phyloP scores from a whole-genome alignment of 1,284 basidiomycete genomes.

The Ceratorhiza oryzae-sativae region DNA sequence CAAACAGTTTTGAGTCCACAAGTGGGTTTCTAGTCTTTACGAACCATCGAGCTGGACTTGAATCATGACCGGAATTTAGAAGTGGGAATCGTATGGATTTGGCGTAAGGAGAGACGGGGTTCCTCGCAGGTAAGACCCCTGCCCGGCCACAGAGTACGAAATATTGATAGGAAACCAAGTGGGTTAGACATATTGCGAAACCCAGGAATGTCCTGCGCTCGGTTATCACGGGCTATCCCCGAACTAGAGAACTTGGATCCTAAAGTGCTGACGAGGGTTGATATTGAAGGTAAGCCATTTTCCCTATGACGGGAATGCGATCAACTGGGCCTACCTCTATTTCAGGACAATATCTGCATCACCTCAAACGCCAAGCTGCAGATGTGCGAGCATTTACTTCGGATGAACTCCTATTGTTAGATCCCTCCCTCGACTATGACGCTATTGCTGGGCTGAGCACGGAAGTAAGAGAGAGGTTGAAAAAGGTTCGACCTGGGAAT shows the following conservation, averaged over 20 bases:
- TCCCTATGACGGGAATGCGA: not conserved
- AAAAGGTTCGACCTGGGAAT: conserved; percentile 66
- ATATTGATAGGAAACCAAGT: conserved; percentile 51
- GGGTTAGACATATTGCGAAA: conserved; percentile 79
- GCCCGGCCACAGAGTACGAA: not conserved
- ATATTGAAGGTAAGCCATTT: conserved; percentile 69
- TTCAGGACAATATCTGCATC: conserved; percentile 65
- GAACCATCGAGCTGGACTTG: not conserved
- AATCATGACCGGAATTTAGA: conserved; percentile 50
- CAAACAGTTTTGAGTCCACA: conserved; percentile 64
- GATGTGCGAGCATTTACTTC: conserved; percentile 79
- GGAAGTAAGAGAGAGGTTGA: conserved; percentile 75
- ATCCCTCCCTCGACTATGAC: conserved; percentile 73
- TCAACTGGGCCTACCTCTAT: not conserved
- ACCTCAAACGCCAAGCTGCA: conserved; percentile 72
- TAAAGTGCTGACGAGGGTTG: conserved; percentile 64
- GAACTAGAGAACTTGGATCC: conserved; percentile 62
- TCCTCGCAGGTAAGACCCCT: conserved; percentile 58
- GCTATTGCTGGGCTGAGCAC: conserved; percentile 72
- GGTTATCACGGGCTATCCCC: conserved; percentile 62
- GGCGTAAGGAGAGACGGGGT: conserved; percentile 66
- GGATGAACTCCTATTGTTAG: conserved; percentile 76
- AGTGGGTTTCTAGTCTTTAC: conserved; percentile 50
- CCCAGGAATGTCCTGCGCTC: conserved; percentile 60
- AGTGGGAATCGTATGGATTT: conserved; percentile 67